Evolutionary conservation across 2,329 filamentous ascomycete species (phyloP).

Genomic region (Pseudopyrenochaeta lycopersici): DNA sequence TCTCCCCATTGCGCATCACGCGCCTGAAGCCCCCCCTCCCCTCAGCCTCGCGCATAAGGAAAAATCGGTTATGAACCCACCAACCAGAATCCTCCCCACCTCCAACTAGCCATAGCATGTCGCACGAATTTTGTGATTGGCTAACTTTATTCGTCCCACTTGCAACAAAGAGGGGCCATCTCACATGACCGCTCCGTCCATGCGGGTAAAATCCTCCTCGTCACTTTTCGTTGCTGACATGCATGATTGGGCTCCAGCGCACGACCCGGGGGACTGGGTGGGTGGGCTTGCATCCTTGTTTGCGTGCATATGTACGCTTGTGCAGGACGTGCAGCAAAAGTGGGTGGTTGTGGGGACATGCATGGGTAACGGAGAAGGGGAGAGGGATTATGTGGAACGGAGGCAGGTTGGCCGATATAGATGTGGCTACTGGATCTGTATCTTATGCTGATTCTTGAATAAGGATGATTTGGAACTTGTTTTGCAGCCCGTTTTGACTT

Average conservation of each 20-base stretch:
- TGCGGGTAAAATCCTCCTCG: constrained; percentile 8
- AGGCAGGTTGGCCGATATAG: too few species aligned
- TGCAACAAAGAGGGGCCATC: background rate
- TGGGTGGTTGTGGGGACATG: background rate
- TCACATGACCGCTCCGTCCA: constrained; percentile 9
- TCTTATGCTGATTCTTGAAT: too few species aligned
- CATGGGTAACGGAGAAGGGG: background rate
- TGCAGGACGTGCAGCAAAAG: background rate
- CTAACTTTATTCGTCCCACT: background rate
- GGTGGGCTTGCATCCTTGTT: background rate
- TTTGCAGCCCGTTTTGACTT: too few species aligned
- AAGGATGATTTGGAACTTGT: too few species aligned
- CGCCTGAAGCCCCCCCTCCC: too few species aligned
- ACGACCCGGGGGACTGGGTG: too few species aligned
- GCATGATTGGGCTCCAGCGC: background rate
- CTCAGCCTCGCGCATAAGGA: too few species aligned
- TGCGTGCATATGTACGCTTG: background rate
- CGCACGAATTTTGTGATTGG: constrained; percentile 10
- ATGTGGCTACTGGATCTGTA: too few species aligned
- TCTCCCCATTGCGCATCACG: too few species aligned
- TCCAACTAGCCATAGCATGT: background rate
- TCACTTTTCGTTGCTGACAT: background rate
- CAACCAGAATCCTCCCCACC: background rate
- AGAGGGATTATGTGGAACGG: too few species aligned
- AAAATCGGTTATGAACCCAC: background rate